Conservation (phyloP, 2,329 filamentous ascomycete genomes). For the Dothideomycetidae sp. region DNA sequence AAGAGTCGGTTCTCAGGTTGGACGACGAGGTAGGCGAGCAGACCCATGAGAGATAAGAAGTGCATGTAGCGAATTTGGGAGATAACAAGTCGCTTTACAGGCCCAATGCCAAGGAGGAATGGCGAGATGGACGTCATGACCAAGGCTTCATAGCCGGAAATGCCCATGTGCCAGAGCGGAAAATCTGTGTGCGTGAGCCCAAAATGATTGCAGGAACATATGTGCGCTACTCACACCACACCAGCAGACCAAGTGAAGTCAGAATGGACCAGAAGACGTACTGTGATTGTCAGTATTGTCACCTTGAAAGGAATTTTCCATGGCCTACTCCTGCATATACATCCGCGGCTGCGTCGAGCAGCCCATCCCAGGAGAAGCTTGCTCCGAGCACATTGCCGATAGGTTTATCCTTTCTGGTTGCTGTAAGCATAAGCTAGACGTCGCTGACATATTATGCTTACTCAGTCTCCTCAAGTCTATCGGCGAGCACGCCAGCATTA, state of each 20-base stretch:
- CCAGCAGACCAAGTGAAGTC: constrained; percentile 72
- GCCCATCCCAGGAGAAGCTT: constrained; percentile 57
- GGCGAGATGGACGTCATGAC: constrained; percentile 77
- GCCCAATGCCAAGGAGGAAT: constrained; percentile 56
- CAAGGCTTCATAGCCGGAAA: constrained; percentile 85
- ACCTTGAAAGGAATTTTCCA: background rate
- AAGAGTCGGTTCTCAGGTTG: constrained; percentile 65
- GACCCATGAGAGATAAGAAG: constrained; percentile 66
- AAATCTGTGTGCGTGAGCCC: constrained; percentile 47
- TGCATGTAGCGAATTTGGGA: constrained; percentile 55
- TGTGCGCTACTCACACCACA: constrained; percentile 64
- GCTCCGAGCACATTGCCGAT: constrained; percentile 55
- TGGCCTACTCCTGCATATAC: constrained; percentile 72
- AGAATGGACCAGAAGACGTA: constrained; percentile 94
- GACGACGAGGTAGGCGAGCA: constrained; percentile 64
- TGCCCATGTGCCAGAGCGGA: constrained; percentile 97
- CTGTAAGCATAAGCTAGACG: constrained; percentile 17
- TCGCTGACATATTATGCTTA: constrained; percentile 15
- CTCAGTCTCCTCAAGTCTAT: constrained; percentile 15
- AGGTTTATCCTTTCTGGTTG: constrained; percentile 56
- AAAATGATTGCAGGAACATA: background rate
- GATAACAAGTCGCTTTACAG: constrained; percentile 52
- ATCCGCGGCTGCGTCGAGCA: constrained; percentile 71
- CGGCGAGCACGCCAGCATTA: constrained; percentile 31
- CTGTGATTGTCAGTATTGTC: constrained; percentile 28